Evolutionary conservation across 2,329 filamentous ascomycete species (phyloP), one percentile per base, ranked within the genome.

Genomic region (Lasiodiplodia sp.): DNA sequence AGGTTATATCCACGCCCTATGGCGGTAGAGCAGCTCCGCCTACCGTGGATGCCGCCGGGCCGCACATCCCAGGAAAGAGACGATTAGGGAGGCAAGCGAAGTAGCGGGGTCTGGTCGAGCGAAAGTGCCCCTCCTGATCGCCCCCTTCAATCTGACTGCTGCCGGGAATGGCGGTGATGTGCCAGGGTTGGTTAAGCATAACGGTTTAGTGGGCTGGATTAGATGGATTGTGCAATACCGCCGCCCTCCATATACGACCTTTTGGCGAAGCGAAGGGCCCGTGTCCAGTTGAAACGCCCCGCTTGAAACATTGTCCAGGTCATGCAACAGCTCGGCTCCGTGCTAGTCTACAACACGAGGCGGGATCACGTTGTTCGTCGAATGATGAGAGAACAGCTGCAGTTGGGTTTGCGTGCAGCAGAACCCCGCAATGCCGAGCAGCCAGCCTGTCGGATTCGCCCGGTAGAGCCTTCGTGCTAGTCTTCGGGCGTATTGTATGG

Each of bases 141-240:
- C 23, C 60, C 47, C 60, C 40, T 52, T 34, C 31, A 64, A 64
- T 64, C 60, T 64, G 31, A 12, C 5, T 49, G 44, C 44, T 51
- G 60, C 25, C 57, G 28, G 21, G 23, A 31, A 37, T n/a, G 11
- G 51, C 44, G 44, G 60, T 52, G 44, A 28, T 12, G 18, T 40
- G 44, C 60, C 60, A 51, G 31, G 44, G 25, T 18, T 14, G 47
- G 60, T 64, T 64, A 64, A 64, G 60, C 60, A 64, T 53, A 64
- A 64, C 12, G 25, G 38, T 52, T 38, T 47, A 64, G 60, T 64
- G 60, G 60, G 18, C 16, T 63, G 60, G 14, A 38, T 37, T 52
- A 52, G 44, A 63, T 52, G 44, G 51, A 38, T 51, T 37, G 60
- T 53, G 37, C 10, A 64, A 53, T 49, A 5, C 21, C 60, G 37